Percentiles rank a stretch among this genome's conserved stretches.
Conservation (phyloP, 805 yeast genomes). For the Candida anglica region DNA sequence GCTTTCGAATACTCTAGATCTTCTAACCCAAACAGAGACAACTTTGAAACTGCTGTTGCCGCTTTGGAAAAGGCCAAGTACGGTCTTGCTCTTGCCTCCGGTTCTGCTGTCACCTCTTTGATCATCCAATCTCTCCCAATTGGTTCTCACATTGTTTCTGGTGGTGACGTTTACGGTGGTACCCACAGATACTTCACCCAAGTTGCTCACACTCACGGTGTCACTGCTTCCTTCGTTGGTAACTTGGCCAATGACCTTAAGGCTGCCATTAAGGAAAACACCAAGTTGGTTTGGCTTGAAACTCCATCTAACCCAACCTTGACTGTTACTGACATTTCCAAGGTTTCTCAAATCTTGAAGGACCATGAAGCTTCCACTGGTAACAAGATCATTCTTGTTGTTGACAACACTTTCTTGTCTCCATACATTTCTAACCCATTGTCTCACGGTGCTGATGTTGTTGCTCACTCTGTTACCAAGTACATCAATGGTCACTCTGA, state of each 20-base stretch:
- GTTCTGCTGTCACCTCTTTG: constrained; percentile 79
- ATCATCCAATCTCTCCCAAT: constrained; percentile 69
- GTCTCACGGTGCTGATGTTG: constrained; percentile 79
- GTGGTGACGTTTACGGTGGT: constrained; percentile 89
- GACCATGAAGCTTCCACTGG: constrained; percentile 40
- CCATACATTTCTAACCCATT: constrained; percentile 87
- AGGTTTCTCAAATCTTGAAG: constrained; percentile 54
- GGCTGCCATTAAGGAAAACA: constrained; percentile 51
- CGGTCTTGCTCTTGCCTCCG: constrained; percentile 79
- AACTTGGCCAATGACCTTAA: constrained; percentile 60
- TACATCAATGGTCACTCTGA: constrained; percentile 92
- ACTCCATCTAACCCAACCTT: constrained; percentile 88
- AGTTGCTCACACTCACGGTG: constrained; percentile 79
- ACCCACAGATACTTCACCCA: constrained; percentile 87
- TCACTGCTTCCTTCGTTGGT: constrained; percentile 62
- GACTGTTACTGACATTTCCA: constrained; percentile 68
- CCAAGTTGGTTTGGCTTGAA: constrained; percentile 82
- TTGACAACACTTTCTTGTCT: constrained; percentile 85
- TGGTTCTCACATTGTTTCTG: constrained; percentile 70
- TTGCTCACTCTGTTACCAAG: constrained; percentile 85
- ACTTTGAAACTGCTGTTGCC: constrained; percentile 76
- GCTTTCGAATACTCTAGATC: constrained; percentile 81
- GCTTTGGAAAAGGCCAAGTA: constrained; percentile 71
- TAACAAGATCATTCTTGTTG: constrained; percentile 59
- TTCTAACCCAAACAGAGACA: constrained; percentile 81